phyloP scores from a whole-genome alignment of 2,329 filamentous ascomycete genomes.

The Pseudogymnoascus sp. region DNA sequence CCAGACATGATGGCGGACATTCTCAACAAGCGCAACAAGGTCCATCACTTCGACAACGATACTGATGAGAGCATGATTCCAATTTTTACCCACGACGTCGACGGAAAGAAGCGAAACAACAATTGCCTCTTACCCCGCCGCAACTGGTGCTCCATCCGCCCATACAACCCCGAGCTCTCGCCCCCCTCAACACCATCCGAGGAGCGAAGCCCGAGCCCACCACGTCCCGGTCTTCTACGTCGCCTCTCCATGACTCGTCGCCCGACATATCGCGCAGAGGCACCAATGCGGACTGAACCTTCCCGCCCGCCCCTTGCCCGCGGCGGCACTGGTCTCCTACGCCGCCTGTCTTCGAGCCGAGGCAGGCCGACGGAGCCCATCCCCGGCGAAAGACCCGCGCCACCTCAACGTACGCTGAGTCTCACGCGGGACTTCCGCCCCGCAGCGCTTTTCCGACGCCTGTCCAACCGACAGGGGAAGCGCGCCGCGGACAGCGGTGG shows the following conservation, averaged over 20 bases:
- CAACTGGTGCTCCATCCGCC: conserved; percentile 90
- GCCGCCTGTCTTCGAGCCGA: conserved; percentile 10
- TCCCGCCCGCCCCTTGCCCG: neutral
- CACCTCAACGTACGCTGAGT: conserved; percentile 51
- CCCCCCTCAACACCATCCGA: conserved; percentile 59
- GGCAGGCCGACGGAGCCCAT: conserved; percentile 23
- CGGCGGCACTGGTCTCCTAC: conserved; percentile 6
- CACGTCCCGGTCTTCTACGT: conserved; percentile 23
- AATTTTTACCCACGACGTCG: conserved; percentile 81
- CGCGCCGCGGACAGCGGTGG: conserved; percentile 40
- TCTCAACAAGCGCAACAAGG: conserved; percentile 85
- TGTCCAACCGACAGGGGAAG: conserved; percentile 31
- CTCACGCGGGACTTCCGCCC: conserved; percentile 44
- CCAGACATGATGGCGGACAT: conserved; percentile 83
- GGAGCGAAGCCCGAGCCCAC: conserved; percentile 33
- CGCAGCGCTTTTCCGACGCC: conserved; percentile 37
- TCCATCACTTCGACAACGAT: conserved; percentile 61
- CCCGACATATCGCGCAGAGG: conserved; percentile 24
- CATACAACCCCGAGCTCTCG: conserved; percentile 71
- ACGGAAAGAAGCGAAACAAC: conserved; percentile 85
- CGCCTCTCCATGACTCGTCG: conserved; percentile 26
- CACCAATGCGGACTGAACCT: neutral
- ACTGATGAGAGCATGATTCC: conserved; percentile 97
- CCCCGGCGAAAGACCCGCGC: conserved; percentile 30
- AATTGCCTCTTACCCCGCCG: conserved; percentile 78